A percentile compares a stretch with the other conserved stretches of the same genome.
phyloP scores from a whole-genome alignment of 805 yeast genomes.

The Cyberlindnera euphorbiae region DNA sequence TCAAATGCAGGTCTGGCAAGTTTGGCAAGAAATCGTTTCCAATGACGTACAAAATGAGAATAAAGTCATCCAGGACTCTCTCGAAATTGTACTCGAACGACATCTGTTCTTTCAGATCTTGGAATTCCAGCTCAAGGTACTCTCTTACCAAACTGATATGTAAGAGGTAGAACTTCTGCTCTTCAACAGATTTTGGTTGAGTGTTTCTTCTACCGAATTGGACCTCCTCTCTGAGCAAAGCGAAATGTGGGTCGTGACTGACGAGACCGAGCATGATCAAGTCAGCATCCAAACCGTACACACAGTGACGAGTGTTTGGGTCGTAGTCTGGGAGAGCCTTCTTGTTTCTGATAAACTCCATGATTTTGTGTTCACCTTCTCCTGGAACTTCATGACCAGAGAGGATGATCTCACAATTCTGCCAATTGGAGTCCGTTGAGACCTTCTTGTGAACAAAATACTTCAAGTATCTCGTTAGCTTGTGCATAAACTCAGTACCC shows the following conservation, averaged over 20 bases:
- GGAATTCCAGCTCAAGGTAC: slow-evolving; percentile 82
- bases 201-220: slow-evolving; percentile 59
- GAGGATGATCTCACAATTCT: slow-evolving; percentile 77
- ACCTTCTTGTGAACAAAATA: slow-evolving; percentile 93
- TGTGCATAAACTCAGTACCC: slow-evolving; percentile 97
- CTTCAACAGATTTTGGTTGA: slow-evolving; percentile 49
- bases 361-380: slow-evolving; percentile 98
- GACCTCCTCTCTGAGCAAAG: slow-evolving; percentile 92
- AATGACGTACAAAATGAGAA: slow-evolving; percentile 85
- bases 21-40: slow-evolving; percentile 98
- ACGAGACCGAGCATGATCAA: slow-evolving; percentile 88
- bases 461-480: slow-evolving; percentile 71
- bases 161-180: slow-evolving; percentile 75
- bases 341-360: slow-evolving; percentile 81
- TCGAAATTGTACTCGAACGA: slow-evolving; percentile 78
- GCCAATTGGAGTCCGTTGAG: slow-evolving; percentile 91
- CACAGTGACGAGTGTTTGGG: slow-evolving; percentile 84
- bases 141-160: slow-evolving; percentile 89
- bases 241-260: slow-evolving; percentile 94
- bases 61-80: slow-evolving; percentile 85
- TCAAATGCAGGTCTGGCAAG: slow-evolving; percentile 87
- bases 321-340: slow-evolving; percentile 71
- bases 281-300: slow-evolving; percentile 95
- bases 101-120: slow-evolving; percentile 57
- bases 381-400: slow-evolving; percentile 98